phyloP scores from a whole-genome alignment of 768 basidiomycete species.

The Collybia sp. region DNA sequence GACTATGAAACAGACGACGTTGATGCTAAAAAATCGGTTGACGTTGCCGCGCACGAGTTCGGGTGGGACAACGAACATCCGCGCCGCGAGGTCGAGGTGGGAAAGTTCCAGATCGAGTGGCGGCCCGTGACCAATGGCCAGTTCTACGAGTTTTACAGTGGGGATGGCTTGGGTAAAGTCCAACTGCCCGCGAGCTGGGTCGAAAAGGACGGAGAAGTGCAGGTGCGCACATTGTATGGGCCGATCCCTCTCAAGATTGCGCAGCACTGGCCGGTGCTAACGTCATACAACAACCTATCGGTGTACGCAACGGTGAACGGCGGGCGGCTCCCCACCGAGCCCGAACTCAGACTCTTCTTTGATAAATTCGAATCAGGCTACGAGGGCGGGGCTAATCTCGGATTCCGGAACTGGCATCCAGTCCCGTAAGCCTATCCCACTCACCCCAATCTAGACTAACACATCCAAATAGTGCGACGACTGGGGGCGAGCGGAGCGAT shows the following conservation, averaged over 20 bases:
- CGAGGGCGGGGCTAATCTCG: constrained; percentile 76
- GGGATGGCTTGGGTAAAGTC: constrained; percentile 37
- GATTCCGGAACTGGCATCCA: constrained; percentile 93
- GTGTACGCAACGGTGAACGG: constrained; percentile 82
- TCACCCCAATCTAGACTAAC: neutral
- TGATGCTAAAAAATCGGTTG: constrained; percentile 20
- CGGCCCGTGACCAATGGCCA: constrained; percentile 88
- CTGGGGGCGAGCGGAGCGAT: constrained; percentile 43
- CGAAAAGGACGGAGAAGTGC: constrained; percentile 35
- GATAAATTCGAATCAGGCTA: constrained; percentile 71
- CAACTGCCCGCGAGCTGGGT: constrained; percentile 75
- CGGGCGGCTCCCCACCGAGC: constrained; percentile 90
- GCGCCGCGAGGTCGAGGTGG: constrained; percentile 51
- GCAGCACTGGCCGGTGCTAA: constrained; percentile 80
- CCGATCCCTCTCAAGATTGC: constrained; percentile 75
- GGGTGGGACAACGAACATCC: constrained; percentile 97
- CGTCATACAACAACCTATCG: constrained; percentile 73
- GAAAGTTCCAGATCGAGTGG: constrained; percentile 74
- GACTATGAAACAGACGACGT: constrained; percentile 73
- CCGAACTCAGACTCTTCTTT: constrained; percentile 78
- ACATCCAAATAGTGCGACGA: constrained; percentile 51
- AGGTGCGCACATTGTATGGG: constrained; percentile 87
- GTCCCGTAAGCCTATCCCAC: constrained; percentile 58
- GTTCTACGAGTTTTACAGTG: constrained; percentile 63
- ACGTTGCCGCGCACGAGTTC: constrained; percentile 59